Percentiles rank a stretch among this genome's conserved stretches.
phyloP scores from a whole-genome alignment of 805 yeast genomes.

The Candida verbasci region DNA sequence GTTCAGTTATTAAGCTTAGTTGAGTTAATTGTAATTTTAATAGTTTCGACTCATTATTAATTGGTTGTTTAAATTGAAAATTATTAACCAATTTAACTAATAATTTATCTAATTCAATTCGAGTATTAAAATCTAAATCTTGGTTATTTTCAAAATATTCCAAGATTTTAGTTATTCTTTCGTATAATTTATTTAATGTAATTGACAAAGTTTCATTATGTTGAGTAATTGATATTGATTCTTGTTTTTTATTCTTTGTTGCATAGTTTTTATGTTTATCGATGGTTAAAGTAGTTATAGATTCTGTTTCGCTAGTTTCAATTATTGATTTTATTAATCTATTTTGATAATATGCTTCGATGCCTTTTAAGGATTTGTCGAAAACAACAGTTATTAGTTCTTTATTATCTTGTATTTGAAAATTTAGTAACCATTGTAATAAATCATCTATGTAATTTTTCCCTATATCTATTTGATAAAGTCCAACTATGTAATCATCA shows the following conservation, averaged over 20 bases:
- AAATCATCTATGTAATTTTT: slow-evolving; percentile 10
- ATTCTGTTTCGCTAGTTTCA: slow-evolving; percentile 26
- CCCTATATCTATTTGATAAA: slow-evolving; percentile 18
- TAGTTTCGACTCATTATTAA: background rate
- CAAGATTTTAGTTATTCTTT: slow-evolving; percentile 19
- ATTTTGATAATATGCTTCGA: slow-evolving; percentile 1
- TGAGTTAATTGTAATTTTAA: slow-evolving; percentile 21
- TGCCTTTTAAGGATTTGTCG: slow-evolving; percentile 1
- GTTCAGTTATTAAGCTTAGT: slow-evolving; percentile 26
- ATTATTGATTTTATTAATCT: slow-evolving; percentile 14
- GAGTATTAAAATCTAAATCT: slow-evolving; percentile 1
- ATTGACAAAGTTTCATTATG: slow-evolving; percentile 6
- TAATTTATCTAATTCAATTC: slow-evolving; percentile 17
- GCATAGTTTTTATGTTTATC: slow-evolving; percentile 21
- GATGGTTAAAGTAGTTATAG: slow-evolving; percentile 28
- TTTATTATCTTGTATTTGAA: background rate
- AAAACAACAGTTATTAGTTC: slow-evolving; percentile 5
- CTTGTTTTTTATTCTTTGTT: slow-evolving; percentile 6
- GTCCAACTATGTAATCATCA: slow-evolving; percentile 22
- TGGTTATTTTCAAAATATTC: slow-evolving; percentile 11
- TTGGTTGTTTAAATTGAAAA: slow-evolving; percentile 1
- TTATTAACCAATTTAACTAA: slow-evolving; percentile 19
- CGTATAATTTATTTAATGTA: slow-evolving; percentile 17
- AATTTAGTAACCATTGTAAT: slow-evolving; percentile 3
- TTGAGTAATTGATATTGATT: slow-evolving; percentile 1